Evolutionary conservation across 169 alveolate species (phyloP), one percentile per base, ranked within the genome.

Genomic region (Toxoplasma gondii): DNA sequence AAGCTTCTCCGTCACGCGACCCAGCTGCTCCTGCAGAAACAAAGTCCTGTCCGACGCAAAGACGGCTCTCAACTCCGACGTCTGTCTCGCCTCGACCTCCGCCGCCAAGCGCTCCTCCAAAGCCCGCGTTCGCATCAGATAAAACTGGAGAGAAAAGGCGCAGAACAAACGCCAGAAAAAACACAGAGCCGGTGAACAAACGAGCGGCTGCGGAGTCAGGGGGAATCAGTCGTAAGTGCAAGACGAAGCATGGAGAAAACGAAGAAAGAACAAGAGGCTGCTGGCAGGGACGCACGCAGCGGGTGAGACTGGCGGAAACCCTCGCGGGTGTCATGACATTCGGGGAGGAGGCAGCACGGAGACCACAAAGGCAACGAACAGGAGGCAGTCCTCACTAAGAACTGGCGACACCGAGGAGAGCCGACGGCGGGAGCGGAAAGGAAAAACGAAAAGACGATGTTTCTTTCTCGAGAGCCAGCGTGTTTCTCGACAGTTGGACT

Each of bases 101-200:
- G 90, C 53, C 5, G 54, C 64, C 69, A 82, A 67, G 31, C 64
- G 90, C 67, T 82, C 90, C 67, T 82, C 90, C 53, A 82, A 31
- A 0, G 90, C 64, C 17, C 38, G 53, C 34, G 39, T 49, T 1
- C 90, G 90, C 4, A 82, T 0, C 31, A 38, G 67, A 31, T 82
- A 82, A 82, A 43, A 82, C 90, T 82, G 64, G 39, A 49, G 19
- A 2, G 38, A 81, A 81, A 22, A 34, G 31, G 22, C 22, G 86
- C 34, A 34, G 34, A 17, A 78, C 41, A 17, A 78, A 17, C 44
- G 31, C 22, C 12, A 34, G 22, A 78, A 78, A 19, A 80, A 41
- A 2, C 31, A 38, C 58, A 80, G 88, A 31, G 88, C 4, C 34
- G 19, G n/a, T 9, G 38, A 22, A 69, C 43, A 31, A 4, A 80